Conservation (phyloP, 257 asterid genomes). For the Haberlea rhodopensis region DNA sequence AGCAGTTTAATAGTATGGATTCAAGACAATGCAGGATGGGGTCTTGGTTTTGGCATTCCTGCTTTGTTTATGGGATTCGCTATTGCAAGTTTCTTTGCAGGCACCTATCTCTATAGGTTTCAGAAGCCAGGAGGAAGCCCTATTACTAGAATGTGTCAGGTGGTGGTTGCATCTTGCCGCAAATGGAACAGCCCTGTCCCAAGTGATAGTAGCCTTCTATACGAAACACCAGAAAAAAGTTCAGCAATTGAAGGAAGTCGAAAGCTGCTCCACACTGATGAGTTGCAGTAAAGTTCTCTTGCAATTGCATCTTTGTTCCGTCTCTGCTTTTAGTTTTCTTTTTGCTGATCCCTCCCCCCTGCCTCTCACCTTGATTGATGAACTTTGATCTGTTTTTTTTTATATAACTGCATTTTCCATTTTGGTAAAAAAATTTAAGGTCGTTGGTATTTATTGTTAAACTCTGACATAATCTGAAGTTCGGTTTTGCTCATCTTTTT, state of each 20-base stretch:
- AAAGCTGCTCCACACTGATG: conserved; percentile 79
- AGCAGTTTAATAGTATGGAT: conserved; percentile 91
- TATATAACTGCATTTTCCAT: background rate
- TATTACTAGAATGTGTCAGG: conserved; percentile 90
- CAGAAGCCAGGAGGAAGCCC: conserved; percentile 99
- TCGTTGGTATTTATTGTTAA: conserved; percentile 4
- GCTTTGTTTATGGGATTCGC: conserved; percentile 77
- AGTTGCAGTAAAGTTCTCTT: conserved; percentile 45
- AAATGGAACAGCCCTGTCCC: conserved; percentile 65
- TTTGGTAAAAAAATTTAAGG: background rate
- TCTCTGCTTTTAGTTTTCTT: background rate
- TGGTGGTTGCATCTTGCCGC: conserved; percentile 68
- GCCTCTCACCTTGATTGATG: background rate
- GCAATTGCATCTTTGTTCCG: background rate
- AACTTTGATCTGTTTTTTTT: conserved; percentile 6
- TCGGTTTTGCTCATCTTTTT: conserved; percentile 1
- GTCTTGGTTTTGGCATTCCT: conserved; percentile 94
- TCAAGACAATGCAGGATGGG: conserved; percentile 98
- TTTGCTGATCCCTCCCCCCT: background rate
- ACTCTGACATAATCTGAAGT: background rate
- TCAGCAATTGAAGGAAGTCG: conserved; percentile 96
- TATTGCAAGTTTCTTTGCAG: conserved; percentile 74
- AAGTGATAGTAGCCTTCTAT: conserved; percentile 63
- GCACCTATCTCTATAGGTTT: conserved; percentile 81
- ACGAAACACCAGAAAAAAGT: conserved; percentile 68